Evolutionary conservation across 176 grass and related monocot species (phyloP), one percentile per base, ranked within the genome.

Genomic region (Lolium multiflorum): DNA sequence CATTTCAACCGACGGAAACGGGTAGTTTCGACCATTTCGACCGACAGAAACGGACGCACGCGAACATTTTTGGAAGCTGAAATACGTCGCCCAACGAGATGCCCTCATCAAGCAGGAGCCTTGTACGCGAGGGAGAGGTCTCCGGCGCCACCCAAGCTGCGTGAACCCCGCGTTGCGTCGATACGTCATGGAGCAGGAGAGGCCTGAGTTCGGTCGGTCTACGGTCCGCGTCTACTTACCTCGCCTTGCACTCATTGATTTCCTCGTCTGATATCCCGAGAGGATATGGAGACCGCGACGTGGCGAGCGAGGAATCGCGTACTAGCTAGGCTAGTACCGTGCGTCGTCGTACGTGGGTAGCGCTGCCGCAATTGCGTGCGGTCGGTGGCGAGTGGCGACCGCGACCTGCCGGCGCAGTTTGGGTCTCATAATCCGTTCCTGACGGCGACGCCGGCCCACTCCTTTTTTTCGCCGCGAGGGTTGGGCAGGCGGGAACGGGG

Each of bases 261-360:
- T 76, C 31, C 22, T 31, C 74, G 4, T 65, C 78, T 18, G 7
- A 7, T 49, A 80, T 83, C 66, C n/a, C 56, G 17, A 49, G 50
- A 3, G 80, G 80, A 84, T 84, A 61, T 71, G 9, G 59, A 35
- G 76, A 84, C 41, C 15, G 38, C 68, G 81, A 84, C n/a, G 74
- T 39, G 14, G 71, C 14, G 20, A 44, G 64, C 49, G 41, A n/a
- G 39, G 16, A n/a, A 41, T 43, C 83, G 87, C 58, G 71, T 37
- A 66, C 31, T 35, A 12, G 44, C 37, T 31, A 60, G 4, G 51
- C 51, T 35, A 35, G 31, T 35, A 56, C 52, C 52, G 55, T 17
- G 9, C 39, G n/a, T 50, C 71, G 21, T 26, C 77, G 37, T 35
- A 3, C 50, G 18, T 57, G 41, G 56, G 17, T 21, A 18, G 2